Evolutionary conservation across 139 green algal species (phyloP).

Genomic region (Tetradesmus obliquus): DNA sequence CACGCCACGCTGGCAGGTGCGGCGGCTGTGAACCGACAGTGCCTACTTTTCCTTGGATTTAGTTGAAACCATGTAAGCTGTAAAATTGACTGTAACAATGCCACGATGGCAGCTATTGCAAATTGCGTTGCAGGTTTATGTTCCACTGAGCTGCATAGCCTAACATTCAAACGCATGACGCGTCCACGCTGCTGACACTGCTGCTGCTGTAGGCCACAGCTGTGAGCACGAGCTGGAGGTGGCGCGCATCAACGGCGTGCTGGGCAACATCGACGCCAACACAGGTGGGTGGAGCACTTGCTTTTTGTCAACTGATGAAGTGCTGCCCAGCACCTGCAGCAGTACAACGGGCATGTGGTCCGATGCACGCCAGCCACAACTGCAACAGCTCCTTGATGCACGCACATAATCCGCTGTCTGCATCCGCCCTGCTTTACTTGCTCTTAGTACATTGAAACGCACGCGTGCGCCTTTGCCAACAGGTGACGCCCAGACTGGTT

Average conservation of each 20-base stretch:
- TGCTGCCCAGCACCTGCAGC: neutral
- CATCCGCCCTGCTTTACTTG: too few relatives aligned
- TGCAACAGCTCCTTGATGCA: too few relatives aligned
- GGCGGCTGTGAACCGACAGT: neutral
- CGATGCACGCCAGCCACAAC: too few relatives aligned
- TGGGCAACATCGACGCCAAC: conserved; percentile 84
- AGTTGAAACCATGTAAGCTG: conserved; percentile 74
- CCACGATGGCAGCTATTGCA: conserved; percentile 75
- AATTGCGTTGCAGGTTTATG: too few relatives aligned
- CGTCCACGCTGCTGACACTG: too few relatives aligned
- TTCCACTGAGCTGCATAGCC: too few relatives aligned
- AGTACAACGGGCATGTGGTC: neutral
- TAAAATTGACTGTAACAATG: conserved; percentile 90
- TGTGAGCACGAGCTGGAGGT: conserved; percentile 65
- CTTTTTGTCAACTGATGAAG: too few relatives aligned
- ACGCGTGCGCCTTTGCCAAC: neutral
- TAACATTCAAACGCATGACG: too few relatives aligned
- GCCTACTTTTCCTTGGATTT: neutral
- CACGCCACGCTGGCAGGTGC: conserved; percentile 78
- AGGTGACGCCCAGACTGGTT: conserved; percentile 54
- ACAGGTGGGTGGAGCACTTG: conserved; percentile 58
- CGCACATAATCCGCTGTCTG: too few relatives aligned
- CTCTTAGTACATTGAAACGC: too few relatives aligned
- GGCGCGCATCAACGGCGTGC: conserved; percentile 61
- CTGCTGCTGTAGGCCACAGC: conserved; percentile 45